These are phyloP conservation scores for Limonomyces culmigenus DNA, from an alignment of 1,284 basidiomycete species.

Conservation along the genomic window DNA sequence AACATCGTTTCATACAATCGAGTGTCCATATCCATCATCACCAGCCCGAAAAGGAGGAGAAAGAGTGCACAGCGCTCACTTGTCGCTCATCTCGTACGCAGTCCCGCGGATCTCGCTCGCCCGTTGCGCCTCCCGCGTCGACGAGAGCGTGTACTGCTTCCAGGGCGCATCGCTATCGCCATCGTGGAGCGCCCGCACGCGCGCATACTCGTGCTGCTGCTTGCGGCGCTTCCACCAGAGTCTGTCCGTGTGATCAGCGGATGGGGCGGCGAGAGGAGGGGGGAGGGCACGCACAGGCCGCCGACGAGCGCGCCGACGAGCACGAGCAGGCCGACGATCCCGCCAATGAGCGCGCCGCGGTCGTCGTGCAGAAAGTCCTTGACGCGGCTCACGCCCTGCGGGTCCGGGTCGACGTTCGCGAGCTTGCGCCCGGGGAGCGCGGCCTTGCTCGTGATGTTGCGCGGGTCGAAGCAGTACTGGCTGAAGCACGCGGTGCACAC, in stretches of 20 bases:
- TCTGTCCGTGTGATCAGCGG: slow-evolving; percentile 7
- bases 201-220: neutral
- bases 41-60: no score
- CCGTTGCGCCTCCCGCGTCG: no score
- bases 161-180: neutral
- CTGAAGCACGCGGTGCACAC: slow-evolving; percentile 31
- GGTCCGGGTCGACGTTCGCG: slow-evolving; percentile 31
- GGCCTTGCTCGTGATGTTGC: slow-evolving; percentile 22
- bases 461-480: slow-evolving; percentile 36
- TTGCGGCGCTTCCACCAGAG: slow-evolving; percentile 20
- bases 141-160: no score
- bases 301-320: slow-evolving; percentile 19
- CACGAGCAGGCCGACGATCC: slow-evolving; percentile 19
- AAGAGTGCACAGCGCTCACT: no score
- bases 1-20: no score
- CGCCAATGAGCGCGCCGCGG: slow-evolving; percentile 25
- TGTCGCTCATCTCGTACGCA: no score
- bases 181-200: slow-evolving; percentile 1
- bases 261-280: slow-evolving; percentile 2
- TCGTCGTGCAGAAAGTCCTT: slow-evolving; percentile 20
- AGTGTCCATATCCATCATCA: no score
- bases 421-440: slow-evolving; percentile 27
- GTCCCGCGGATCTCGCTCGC: no score
- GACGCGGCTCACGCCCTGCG: slow-evolving; percentile 21
- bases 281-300: slow-evolving; percentile 20